Conservation (phyloP, 768 basidiomycete species). For the Tylopilus sp. region DNA sequence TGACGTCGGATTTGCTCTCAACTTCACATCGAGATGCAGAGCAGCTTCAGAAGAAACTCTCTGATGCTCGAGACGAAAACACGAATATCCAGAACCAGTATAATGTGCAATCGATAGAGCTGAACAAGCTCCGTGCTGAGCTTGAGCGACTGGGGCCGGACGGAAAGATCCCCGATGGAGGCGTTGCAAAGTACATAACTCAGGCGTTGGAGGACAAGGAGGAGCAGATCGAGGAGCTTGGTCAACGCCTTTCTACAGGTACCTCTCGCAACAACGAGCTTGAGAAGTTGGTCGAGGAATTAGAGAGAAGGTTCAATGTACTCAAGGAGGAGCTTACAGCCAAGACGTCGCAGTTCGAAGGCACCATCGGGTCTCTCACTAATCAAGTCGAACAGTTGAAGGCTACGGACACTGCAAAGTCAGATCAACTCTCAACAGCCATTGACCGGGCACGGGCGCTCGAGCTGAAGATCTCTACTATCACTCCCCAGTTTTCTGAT, state of each 20-base stretch:
- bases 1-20: background rate
- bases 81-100: background rate
- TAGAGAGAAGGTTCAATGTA: background rate
- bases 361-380: background rate
- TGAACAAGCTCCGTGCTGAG: background rate
- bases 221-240: slow-evolving; percentile 3
- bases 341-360: slow-evolving; percentile 3
- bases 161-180: background rate
- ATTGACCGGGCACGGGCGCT: background rate
- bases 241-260: background rate
- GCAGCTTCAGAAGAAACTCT: background rate
- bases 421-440: background rate
- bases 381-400: slow-evolving; percentile 1
- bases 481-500: background rate
- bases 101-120: background rate
- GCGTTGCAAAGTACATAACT: background rate
- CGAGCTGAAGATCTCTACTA: background rate
- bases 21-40: background rate
- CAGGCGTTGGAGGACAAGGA: background rate
- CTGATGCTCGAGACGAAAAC: background rate
- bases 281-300: background rate
- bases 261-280: slow-evolving; percentile 3
- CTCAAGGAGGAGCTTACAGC: background rate
- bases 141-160: background rate
- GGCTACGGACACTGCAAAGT: background rate